Evolutionary conservation across 495 filamentous ascomycete species (phyloP).

Genomic region (Hypoxylon crocopeplum): DNA sequence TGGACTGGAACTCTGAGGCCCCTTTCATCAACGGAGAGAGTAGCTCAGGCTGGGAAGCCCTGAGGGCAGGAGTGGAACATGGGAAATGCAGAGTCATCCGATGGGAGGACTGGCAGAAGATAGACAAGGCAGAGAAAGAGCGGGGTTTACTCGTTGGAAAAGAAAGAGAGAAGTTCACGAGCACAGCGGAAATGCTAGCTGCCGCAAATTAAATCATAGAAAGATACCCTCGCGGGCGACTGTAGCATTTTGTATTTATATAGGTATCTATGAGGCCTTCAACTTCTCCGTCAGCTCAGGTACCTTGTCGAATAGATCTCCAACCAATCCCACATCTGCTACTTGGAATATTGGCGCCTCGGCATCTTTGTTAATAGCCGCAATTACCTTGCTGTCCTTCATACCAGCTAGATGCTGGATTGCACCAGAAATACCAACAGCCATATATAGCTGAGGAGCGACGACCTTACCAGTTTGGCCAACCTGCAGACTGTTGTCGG

Average conservation of each 20-base stretch:
- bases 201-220: constrained; percentile 40
- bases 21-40: constrained; percentile 57
- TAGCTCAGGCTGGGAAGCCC: constrained; percentile 73
- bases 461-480: constrained; percentile 99
- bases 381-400: constrained; percentile 99
- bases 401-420: constrained; percentile 99
- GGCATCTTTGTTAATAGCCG: constrained; percentile 95
- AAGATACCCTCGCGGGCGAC: constrained; percentile 19
- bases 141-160: constrained; percentile 73
- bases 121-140: constrained; percentile 78
- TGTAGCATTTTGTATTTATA: constrained; percentile 26
- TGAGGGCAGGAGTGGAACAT: constrained; percentile 45
- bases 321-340: constrained; percentile 92
- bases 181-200: constrained; percentile 78
- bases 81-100: constrained; percentile 60
- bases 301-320: constrained; percentile 93
- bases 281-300: constrained; percentile 97
- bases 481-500: constrained; percentile 98
- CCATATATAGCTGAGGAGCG: constrained; percentile 93
- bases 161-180: constrained; percentile 82
- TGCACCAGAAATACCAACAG: constrained; percentile 93
- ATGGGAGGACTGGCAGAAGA: constrained; percentile 87
- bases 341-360: constrained; percentile 99
- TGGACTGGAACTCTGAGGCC: constrained; percentile 65
- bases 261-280: constrained; percentile 62